A percentile compares a stretch with the other conserved stretches of the same genome.
Conservation (phyloP, 495 filamentous ascomycete genomes). For the Cetradonia linearis region DNA sequence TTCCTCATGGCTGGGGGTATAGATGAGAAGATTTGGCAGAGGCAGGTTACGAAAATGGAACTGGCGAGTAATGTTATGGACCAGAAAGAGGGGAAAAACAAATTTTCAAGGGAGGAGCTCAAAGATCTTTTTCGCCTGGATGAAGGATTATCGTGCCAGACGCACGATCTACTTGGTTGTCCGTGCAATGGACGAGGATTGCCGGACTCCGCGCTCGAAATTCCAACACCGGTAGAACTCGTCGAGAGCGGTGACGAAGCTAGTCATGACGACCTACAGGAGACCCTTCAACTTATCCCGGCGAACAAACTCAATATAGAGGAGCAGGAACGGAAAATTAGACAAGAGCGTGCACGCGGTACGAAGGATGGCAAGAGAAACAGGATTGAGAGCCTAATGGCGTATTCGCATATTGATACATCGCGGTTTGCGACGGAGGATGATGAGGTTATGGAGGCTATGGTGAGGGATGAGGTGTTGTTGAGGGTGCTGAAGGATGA, state of each 20-base stretch:
- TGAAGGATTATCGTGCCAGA: slow-evolving; percentile 47
- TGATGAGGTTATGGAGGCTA: slow-evolving; percentile 32
- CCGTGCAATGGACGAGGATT: slow-evolving; percentile 50
- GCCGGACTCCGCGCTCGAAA: slow-evolving; percentile 18
- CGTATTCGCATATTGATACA: slow-evolving; percentile 58
- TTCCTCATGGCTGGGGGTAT: slow-evolving; percentile 61
- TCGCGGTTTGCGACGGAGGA: slow-evolving; percentile 24
- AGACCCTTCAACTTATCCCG: slow-evolving; percentile 39
- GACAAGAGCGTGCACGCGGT: slow-evolving; percentile 6
- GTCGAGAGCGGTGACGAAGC: slow-evolving; percentile 30
- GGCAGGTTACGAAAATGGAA: slow-evolving; percentile 68
- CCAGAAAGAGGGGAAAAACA: slow-evolving; percentile 38
- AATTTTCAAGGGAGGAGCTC: slow-evolving; percentile 59
- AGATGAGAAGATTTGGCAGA: slow-evolving; percentile 77
- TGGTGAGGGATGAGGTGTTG: slow-evolving; percentile 54
- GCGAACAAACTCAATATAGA: slow-evolving; percentile 54
- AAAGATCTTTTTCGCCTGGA: slow-evolving; percentile 63
- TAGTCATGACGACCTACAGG: slow-evolving; percentile 33
- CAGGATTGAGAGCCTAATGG: slow-evolving; percentile 52
- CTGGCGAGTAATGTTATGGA: slow-evolving; percentile 60
- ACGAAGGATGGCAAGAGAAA: slow-evolving; percentile 28
- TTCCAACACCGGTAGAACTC: slow-evolving; percentile 25
- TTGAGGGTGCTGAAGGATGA: slow-evolving; percentile 50
- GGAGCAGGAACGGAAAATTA: slow-evolving; percentile 45
- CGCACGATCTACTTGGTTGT: slow-evolving; percentile 64